A percentile compares a stretch with the other conserved stretches of the same genome.
phyloP scores from a whole-genome alignment of 495 filamentous ascomycete species.

The Barbatosphaeria neglecta region DNA sequence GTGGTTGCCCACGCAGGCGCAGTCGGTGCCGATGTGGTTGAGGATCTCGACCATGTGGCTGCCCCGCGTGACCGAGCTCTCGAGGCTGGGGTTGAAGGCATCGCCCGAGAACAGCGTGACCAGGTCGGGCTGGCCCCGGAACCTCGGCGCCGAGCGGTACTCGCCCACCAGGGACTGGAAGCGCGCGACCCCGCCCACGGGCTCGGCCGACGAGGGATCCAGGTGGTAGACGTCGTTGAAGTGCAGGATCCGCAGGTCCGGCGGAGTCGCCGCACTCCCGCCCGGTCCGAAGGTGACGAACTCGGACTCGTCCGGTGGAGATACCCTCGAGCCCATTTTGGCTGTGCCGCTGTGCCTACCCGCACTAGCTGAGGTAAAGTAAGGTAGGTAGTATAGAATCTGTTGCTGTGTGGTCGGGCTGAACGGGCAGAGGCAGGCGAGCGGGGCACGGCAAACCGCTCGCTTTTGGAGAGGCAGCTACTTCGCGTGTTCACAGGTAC shows the following conservation, averaged over 20 bases:
- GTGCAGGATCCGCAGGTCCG: slow-evolving; percentile 70
- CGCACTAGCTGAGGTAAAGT: background rate
- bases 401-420: too few species aligned
- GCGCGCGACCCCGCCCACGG: slow-evolving; percentile 64
- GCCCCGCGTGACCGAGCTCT: slow-evolving; percentile 76
- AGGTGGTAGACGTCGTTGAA: slow-evolving; percentile 92
- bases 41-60: slow-evolving; percentile 82
- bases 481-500: too few species aligned
- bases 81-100: slow-evolving; percentile 81
- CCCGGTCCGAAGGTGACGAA: slow-evolving; percentile 41
- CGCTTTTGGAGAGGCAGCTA: too few species aligned
- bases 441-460: too few species aligned
- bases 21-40: slow-evolving; percentile 63
- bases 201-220: slow-evolving; percentile 61
- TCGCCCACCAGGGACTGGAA: slow-evolving; percentile 69
- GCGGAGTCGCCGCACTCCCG: slow-evolving; percentile 30
- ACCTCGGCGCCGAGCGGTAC: slow-evolving; percentile 52
- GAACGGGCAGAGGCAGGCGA: too few species aligned
- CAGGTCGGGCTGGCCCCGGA: slow-evolving; percentile 47
- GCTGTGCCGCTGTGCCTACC: background rate
- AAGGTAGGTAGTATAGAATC: too few species aligned
- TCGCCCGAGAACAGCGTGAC: slow-evolving; percentile 85
- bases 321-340: slow-evolving; percentile 3
- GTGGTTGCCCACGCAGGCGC: slow-evolving; percentile 79
- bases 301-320: slow-evolving; percentile 8